Conservation (phyloP, 139 green algal species). For the Micractinium conductrix region DNA sequence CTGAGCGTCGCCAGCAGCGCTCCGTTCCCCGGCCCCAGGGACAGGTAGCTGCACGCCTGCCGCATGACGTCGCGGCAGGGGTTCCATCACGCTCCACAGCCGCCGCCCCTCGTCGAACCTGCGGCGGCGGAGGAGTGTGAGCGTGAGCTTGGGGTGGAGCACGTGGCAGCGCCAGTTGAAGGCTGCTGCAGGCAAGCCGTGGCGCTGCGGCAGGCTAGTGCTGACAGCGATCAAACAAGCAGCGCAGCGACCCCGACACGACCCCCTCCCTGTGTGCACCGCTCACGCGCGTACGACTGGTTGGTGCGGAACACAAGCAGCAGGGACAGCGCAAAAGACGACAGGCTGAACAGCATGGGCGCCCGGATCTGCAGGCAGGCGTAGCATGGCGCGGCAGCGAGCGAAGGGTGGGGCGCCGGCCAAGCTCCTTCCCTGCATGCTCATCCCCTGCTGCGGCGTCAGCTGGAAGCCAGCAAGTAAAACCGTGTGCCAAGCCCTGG, state of each 20-base stretch:
- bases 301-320: constrained; percentile 20
- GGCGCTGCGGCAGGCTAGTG: not conserved
- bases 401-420: no score
- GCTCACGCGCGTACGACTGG: not conserved
- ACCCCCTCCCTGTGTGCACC: no score
- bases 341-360: not conserved
- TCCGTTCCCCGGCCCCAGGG: not conserved
- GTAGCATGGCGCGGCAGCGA: no score
- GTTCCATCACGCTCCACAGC: constrained; percentile 16
- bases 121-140: no score
- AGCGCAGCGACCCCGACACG: no score
- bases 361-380: no score
- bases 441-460: no score
- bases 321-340: constrained; percentile 4
- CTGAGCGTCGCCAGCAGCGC: constrained; percentile 2
- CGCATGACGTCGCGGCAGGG: constrained; percentile 6
- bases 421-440: no score
- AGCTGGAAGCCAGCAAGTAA: no score
- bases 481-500: no score
- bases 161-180: not conserved
- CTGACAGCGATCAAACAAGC: no score
- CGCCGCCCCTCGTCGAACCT: constrained; percentile 23
- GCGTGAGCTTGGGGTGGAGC: not conserved
- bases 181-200: no score
- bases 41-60: constrained; percentile 13